Evolutionary conservation across 768 basidiomycete species (phyloP), one percentile per base, ranked within the genome.

Genomic region (Mrakia gelida): DNA sequence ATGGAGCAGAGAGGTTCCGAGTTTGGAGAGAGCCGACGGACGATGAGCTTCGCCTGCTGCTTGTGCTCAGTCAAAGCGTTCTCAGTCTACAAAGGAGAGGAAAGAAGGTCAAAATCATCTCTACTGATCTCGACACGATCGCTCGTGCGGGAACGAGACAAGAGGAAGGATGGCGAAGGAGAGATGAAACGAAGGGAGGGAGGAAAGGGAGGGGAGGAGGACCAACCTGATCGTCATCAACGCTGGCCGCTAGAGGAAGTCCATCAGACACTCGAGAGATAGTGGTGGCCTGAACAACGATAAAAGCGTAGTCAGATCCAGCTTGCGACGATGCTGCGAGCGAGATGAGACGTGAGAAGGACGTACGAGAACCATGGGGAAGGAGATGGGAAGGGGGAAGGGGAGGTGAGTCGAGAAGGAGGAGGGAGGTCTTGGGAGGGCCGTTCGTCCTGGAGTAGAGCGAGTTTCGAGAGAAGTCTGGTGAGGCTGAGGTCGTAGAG

Each of bases 1-100:
- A 99, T 98, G 7, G 94, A 97, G 84, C 97, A 98, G 52, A 92
- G 89, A 13, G 95, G 94, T 84, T 99, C 97, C 30, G 93, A 91
- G 84, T 98, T 95, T 65, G 94, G 90, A 38, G 92, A 93, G 82
- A 99, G 91, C 56, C 97, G 90, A 79, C 95, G 89, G 84, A 98
- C 98, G 82, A 99, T 91, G 81, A 99, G 88, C 85, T 99, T 99
- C 45, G 95, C 90, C 84, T 99, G 96, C 81, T 98, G 96, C 84
- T 99, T 99, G 87, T 98, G 94, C 85, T 98, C 97, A 83, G 95
- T 93, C 59, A 99, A 87, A 76, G 91, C 88, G 83, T 92, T 91
- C 85, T 98, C 95, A 80, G 94, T 97, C 96, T 98, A 65, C 6
- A 16, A 8, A 28, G 3, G 15, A 77, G 71, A 23, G 61, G 16